phyloP scores from a whole-genome alignment of 2,329 filamentous ascomycete species.

The Colletotrichum sp. region DNA sequence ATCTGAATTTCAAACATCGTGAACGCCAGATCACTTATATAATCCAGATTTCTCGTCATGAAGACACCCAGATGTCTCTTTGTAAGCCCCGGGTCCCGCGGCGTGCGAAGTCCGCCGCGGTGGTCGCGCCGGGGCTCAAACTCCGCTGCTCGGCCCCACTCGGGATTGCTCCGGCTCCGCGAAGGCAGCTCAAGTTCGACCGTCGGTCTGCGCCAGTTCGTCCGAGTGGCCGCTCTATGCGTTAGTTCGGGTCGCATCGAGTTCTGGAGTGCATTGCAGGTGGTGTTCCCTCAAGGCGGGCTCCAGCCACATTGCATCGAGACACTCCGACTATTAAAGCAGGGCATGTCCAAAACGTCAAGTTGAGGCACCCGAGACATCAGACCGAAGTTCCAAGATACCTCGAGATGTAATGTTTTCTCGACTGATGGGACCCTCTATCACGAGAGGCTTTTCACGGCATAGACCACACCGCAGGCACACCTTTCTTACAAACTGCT shows the following conservation, averaged over 20 bases:
- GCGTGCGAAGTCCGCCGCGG: neutral
- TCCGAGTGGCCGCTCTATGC: neutral
- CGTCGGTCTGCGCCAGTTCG: neutral
- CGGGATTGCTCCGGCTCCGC: neutral
- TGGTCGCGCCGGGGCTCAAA: neutral
- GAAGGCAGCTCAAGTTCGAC: neutral
- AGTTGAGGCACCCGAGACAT: too few species aligned
- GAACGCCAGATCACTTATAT: neutral
- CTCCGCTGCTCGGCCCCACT: neutral
- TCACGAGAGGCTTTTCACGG: too few species aligned
- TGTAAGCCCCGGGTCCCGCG: neutral
- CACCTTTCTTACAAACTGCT: neutral
- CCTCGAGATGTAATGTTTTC: too few species aligned
- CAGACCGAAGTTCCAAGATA: too few species aligned
- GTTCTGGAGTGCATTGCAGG: neutral
- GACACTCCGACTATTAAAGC: neutral
- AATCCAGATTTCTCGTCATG: neutral
- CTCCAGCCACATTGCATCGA: neutral
- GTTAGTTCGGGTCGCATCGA: neutral
- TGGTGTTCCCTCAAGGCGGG: accelerated
- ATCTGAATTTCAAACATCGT: neutral
- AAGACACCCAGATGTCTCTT: neutral
- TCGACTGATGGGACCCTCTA: too few species aligned
- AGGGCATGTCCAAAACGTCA: too few species aligned
- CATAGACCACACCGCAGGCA: too few species aligned